Evolutionary conservation across 495 filamentous ascomycete species (phyloP).

Genomic region (Penicillium pulvis): DNA sequence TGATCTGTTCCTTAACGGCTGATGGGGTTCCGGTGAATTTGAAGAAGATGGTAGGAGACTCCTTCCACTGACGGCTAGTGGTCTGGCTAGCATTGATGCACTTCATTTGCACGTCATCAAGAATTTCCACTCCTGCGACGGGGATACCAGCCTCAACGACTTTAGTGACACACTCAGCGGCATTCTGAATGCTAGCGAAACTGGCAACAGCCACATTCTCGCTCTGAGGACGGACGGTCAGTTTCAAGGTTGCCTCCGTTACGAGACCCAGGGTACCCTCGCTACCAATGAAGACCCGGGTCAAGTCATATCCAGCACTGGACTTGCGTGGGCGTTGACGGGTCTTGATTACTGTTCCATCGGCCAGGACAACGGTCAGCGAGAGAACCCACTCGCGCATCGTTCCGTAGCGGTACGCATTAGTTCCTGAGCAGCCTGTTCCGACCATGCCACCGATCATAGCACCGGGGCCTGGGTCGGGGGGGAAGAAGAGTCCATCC

Average conservation of each 20-base stretch:
- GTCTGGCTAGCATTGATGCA: slow-evolving; percentile 62
- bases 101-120: slow-evolving; percentile 68
- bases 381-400: slow-evolving; percentile 71
- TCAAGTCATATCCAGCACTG: slow-evolving; percentile 69
- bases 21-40: slow-evolving; percentile 63
- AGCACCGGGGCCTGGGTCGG: slow-evolving; percentile 66
- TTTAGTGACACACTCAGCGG: slow-evolving; percentile 59
- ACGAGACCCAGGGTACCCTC: slow-evolving; percentile 68
- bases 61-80: slow-evolving; percentile 59
- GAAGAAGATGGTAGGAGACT: slow-evolving; percentile 65
- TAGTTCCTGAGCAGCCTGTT: slow-evolving; percentile 67
- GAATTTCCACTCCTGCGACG: slow-evolving; percentile 64
- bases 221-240: slow-evolving; percentile 63
- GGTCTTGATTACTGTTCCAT: slow-evolving; percentile 67
- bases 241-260: slow-evolving; percentile 64
- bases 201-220: slow-evolving; percentile 64
- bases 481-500: slow-evolving; percentile 64
- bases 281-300: slow-evolving; percentile 62
- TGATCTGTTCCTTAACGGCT: slow-evolving; percentile 61
- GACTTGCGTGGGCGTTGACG: slow-evolving; percentile 65
- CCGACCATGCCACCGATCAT: slow-evolving; percentile 72
- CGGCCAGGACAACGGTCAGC: slow-evolving; percentile 64
- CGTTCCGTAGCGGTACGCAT: slow-evolving; percentile 68
- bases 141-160: slow-evolving; percentile 64
- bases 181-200: slow-evolving; percentile 56